phyloP scores from a whole-genome alignment of 345 rosid species.

The Acer campestre region DNA sequence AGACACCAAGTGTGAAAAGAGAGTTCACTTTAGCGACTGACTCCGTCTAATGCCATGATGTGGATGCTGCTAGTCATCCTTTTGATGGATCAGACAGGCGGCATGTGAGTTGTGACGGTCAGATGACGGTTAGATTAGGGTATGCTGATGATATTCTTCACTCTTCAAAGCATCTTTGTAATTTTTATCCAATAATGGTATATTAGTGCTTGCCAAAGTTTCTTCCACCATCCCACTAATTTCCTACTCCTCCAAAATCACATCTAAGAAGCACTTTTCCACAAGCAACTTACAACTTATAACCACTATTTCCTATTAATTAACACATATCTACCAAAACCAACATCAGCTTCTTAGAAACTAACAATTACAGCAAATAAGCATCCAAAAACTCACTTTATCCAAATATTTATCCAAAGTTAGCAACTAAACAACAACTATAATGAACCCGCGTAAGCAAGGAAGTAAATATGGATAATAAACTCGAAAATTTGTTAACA shows the following conservation, averaged over 20 bases:
- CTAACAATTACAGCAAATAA: not conserved
- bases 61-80: slow-evolving; percentile 71
- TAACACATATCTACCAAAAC: not conserved
- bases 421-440: not conserved
- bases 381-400: too few relatives aligned
- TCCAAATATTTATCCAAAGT: too few relatives aligned
- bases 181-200: slow-evolving; percentile 30
- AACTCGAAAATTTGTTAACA: too few relatives aligned
- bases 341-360: not conserved
- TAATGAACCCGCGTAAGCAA: not conserved
- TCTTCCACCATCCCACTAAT: slow-evolving; percentile 31
- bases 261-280: slow-evolving; percentile 18
- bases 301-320: slow-evolving; percentile 13
- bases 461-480: too few relatives aligned
- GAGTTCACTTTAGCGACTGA: slow-evolving; percentile 72
- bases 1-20: too few relatives aligned
- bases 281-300: slow-evolving; percentile 37
- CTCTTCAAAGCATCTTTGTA: not conserved
- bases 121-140: not conserved
- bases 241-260: slow-evolving; percentile 15
- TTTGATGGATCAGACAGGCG: not conserved
- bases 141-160: slow-evolving; percentile 9
- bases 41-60: slow-evolving; percentile 76
- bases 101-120: not conserved
- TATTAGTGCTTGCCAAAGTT: slow-evolving; percentile 27